Evolutionary conservation across 164 flowering plant genomes (phyloP), one percentile per base, ranked within the genome.

Genomic region (Amborella trichopoda): DNA sequence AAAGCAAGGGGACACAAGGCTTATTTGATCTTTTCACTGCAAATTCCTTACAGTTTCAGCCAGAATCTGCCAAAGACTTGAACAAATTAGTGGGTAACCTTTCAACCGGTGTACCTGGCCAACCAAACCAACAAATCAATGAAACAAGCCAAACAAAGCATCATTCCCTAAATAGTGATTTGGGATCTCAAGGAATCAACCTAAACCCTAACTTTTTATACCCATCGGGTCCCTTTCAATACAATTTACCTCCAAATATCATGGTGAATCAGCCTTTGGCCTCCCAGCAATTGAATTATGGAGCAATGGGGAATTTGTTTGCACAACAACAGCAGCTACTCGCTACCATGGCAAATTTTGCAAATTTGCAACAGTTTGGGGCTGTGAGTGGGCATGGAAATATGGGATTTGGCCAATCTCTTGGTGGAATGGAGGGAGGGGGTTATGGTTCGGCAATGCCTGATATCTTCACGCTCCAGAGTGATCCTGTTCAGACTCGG

Each of bases 271-370:
- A 71, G 23, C 68, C 76, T 27, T 61, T 68, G 63, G 47, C 75
- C 37, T 63, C 94, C 22, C 87, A 81, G 42, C 69, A 65, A 17
- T 44, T 77, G 26, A 74, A 75, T 67, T 78, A 83, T 62, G 68
- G 44, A 64, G 74, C 83, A 43, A 74, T 83, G 89, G 86, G 81
- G 26, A 73, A 23, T 63, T 54, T 83, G 10, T 40, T 83, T 32
- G 71, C 94, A 46, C 96, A 87, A 46, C 98, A 81, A 60, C 95
- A 79, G 63, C 95, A 79, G 63, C 49, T 81, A 34, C 63, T 86
- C 36, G 81, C 89, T 43, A 46, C 93, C 51, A 81, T 84, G 88
- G 62, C 90, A 12, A 83, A 77, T 61, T 59, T 79, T 23, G 62
- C 90, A 12, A 83, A 77, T 61, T 59, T 79, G 23, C 95, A 86